These are phyloP conservation scores for Microcyclospora pomicola DNA, from an alignment of 2,329 filamentous ascomycete genomes.

Conservation along the genomic window DNA sequence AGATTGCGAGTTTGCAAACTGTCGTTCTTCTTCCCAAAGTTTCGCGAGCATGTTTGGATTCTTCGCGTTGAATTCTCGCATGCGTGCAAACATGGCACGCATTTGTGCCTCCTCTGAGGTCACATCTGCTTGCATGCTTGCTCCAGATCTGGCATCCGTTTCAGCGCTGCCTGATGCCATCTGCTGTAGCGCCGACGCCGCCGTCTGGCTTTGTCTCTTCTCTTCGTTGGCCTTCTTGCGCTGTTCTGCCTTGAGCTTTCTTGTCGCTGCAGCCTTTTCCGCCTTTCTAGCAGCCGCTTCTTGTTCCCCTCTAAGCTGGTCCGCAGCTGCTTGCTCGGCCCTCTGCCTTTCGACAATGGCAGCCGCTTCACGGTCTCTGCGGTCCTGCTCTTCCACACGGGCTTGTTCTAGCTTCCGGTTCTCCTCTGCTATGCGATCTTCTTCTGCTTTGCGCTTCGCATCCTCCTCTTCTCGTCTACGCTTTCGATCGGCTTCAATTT, in stretches of 20 bases:
- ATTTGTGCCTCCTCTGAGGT: slow-evolving; percentile 36
- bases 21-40: slow-evolving; percentile 42
- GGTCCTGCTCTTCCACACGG: slow-evolving; percentile 15
- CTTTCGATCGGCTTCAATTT: slow-evolving; percentile 18
- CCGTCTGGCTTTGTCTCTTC: slow-evolving; percentile 16
- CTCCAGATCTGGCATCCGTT: slow-evolving; percentile 1
- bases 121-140: background rate
- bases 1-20: slow-evolving; percentile 1
- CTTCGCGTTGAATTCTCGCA: slow-evolving; percentile 42
- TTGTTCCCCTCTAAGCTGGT: slow-evolving; percentile 3
- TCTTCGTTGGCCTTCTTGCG: slow-evolving; percentile 18
- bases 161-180: slow-evolving; percentile 9
- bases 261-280: slow-evolving; percentile 11
- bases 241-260: slow-evolving; percentile 17
- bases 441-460: slow-evolving; percentile 21
- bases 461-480: slow-evolving; percentile 18
- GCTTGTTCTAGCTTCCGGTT: slow-evolving; percentile 11
- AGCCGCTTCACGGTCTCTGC: slow-evolving; percentile 1
- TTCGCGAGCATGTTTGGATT: slow-evolving; percentile 41
- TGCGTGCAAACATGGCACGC: slow-evolving; percentile 42
- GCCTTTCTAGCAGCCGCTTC: slow-evolving; percentile 2
- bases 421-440: slow-evolving; percentile 12
- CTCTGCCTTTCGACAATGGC: slow-evolving; percentile 8
- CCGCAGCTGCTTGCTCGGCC: slow-evolving; percentile 1
- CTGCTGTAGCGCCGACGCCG: slow-evolving; percentile 15